Evolutionary conservation across 176 grass and related monocot species (phyloP).

Genomic region (Microstegium vimineum): DNA sequence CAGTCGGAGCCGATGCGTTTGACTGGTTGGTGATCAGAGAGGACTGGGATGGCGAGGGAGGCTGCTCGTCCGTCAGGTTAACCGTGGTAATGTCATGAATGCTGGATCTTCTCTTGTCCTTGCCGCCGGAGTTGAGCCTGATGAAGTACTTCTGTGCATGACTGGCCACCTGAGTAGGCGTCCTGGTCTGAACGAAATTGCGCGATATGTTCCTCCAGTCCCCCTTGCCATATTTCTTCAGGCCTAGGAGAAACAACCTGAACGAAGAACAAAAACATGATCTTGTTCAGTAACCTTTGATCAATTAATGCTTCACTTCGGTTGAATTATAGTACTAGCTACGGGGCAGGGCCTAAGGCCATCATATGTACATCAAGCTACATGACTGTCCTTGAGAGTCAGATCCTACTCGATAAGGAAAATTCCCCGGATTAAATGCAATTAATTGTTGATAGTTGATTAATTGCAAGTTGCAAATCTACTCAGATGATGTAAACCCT

Average conservation of each 20-base stretch:
- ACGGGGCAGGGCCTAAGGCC: neutral
- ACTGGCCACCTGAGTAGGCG: constrained; percentile 90
- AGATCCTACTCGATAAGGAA: constrained; percentile 24
- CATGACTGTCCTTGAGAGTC: constrained; percentile 4
- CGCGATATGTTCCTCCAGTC: constrained; percentile 94
- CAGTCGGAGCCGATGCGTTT: constrained; percentile 6
- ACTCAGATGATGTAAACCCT: neutral
- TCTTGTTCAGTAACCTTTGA: constrained; percentile 15
- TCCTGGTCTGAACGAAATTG: constrained; percentile 70
- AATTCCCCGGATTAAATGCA: neutral
- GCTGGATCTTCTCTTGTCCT: constrained; percentile 91
- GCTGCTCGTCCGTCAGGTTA: constrained; percentile 50
- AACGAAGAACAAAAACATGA: constrained; percentile 5
- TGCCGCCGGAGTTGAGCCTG: constrained; percentile 75
- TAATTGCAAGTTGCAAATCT: constrained; percentile 34
- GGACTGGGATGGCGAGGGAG: constrained; percentile 50
- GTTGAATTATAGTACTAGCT: neutral
- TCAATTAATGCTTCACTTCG: neutral
- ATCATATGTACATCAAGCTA: constrained; percentile 26
- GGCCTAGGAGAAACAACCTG: constrained; percentile 78
- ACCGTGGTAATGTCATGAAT: constrained; percentile 90
- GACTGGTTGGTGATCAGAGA: constrained; percentile 44
- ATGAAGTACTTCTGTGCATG: constrained; percentile 96
- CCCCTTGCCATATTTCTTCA: constrained; percentile 80
- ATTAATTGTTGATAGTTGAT: constrained; percentile 29